A percentile compares a stretch with the other conserved stretches of the same genome.
phyloP scores from a whole-genome alignment of 2,329 filamentous ascomycete species.

The Phialophora verrucosa region DNA sequence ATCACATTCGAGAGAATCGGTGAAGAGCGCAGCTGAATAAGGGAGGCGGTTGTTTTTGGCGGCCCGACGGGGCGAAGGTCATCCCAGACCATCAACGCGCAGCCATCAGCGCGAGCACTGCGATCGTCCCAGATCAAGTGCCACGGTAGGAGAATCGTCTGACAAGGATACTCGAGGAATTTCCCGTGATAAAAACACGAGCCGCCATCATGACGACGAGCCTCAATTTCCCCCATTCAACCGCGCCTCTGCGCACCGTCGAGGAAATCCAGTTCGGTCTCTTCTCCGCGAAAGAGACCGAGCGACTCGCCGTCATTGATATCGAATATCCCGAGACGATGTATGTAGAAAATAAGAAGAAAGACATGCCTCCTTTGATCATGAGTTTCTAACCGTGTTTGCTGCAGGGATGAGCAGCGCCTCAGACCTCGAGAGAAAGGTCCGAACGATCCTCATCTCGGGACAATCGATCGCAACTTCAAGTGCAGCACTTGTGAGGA shows the following conservation, averaged over 20 bases:
- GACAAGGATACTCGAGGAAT: constrained; percentile 38
- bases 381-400: constrained; percentile 38
- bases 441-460: constrained; percentile 92
- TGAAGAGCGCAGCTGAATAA: constrained; percentile 37
- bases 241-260: constrained; percentile 94
- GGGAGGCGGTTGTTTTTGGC: constrained; percentile 35
- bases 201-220: constrained; percentile 76
- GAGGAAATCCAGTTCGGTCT: constrained; percentile 99
- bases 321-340: constrained; percentile 99
- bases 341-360: constrained; percentile 50
- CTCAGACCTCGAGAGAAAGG: constrained; percentile 88
- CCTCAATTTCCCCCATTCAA: constrained; percentile 86
- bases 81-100: constrained; percentile 36
- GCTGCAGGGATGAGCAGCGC: constrained; percentile 76
- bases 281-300: constrained; percentile 97
- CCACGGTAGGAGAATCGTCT: constrained; percentile 34
- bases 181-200: constrained; percentile 24
- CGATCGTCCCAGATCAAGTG: constrained; percentile 32
- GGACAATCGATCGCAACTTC: constrained; percentile 93
- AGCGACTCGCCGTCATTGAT: constrained; percentile 96
- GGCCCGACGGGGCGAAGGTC: constrained; percentile 39
- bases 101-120: constrained; percentile 34
- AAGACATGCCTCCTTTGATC: constrained; percentile 25
- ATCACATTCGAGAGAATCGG: constrained; percentile 31
- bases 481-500: constrained; percentile 97